Evolutionary conservation across 2,329 filamentous ascomycete genomes (phyloP).

Genomic region (Coleophoma eucalyptorum): DNA sequence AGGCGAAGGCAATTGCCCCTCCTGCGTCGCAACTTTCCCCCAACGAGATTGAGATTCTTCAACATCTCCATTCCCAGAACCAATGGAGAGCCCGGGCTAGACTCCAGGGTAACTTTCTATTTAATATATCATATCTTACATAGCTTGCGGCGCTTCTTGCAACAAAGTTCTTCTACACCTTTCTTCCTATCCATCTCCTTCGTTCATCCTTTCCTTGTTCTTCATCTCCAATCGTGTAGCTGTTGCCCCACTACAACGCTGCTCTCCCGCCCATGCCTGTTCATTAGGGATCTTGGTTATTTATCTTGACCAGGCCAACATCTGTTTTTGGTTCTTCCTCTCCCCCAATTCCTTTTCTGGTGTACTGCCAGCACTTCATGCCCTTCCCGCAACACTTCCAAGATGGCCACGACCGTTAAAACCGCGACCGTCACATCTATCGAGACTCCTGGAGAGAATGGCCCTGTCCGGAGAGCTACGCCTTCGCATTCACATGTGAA

Average conservation of each 20-base stretch:
- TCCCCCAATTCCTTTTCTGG: neutral
- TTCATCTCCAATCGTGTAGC: neutral
- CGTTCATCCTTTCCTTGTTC: neutral
- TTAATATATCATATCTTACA: neutral
- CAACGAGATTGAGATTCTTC: neutral
- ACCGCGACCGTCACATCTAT: conserved; percentile 2
- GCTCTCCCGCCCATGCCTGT: neutral
- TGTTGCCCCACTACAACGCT: neutral
- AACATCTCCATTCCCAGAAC: neutral
- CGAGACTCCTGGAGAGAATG: neutral
- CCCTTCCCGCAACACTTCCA: neutral
- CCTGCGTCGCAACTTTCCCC: no score
- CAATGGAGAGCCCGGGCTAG: neutral
- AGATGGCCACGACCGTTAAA: conserved; percentile 2
- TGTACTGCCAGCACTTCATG: neutral
- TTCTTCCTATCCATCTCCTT: neutral
- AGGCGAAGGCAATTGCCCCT: no score
- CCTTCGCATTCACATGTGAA: conserved; percentile 4
- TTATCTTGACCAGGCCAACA: neutral
- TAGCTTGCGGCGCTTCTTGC: neutral
- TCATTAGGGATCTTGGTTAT: neutral
- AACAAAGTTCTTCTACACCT: neutral
- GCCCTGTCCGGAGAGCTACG: neutral
- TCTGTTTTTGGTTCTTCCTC: neutral
- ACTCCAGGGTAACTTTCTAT: neutral